Evolutionary conservation across 2,329 filamentous ascomycete genomes (phyloP), one percentile per base, ranked within the genome.

Genomic region (Venturia nashicola): DNA sequence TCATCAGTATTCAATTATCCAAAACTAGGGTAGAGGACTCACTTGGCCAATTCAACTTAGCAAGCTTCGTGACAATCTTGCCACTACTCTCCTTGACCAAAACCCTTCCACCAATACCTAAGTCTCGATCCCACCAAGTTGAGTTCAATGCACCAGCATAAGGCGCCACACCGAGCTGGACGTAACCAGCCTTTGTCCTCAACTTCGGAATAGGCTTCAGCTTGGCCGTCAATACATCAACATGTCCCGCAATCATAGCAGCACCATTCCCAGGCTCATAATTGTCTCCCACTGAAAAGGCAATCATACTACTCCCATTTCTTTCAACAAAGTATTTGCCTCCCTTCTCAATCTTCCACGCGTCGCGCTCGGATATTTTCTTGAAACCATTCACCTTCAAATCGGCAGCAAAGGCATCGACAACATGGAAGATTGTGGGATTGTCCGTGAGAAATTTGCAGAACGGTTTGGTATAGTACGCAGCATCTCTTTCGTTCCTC

Each of bases 61-160:
- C 92, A 57, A 97, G 81, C 78, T 87, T 90, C 39, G 84, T 86
- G 27, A 83, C 80, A 43, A 95, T 90, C 81, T 93, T 95, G 68
- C 88, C 88, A 2, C 84, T 76, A 5, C 81, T 73, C 69, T 96
- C 87, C 67, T 86, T 89, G 57, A 97, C 86, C 60, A 97, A 80
- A 4, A 97, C 93, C 55, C 91, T 83, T 46, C 94, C 94, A 67
- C 91, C 94, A 69, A 97, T 89, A 68, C 89, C 87, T 61, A 99
- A 82, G 74, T 99, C 94, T 44, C 94, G 85, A 75, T 97, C 94
- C 93, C 92, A 97, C 94, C 94, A 97, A 0, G 94, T 97, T 67
- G 82, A 80, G 72, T 92, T 94, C 66, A 97, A 77, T 1, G 81
- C 91, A 61, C 94, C 93, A 11, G 91, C 93, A 73, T 97, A 99